Evolutionary conservation across 495 filamentous ascomycete species (phyloP), one percentile per base, ranked within the genome.

Genomic region (Neurospora sp.): DNA sequence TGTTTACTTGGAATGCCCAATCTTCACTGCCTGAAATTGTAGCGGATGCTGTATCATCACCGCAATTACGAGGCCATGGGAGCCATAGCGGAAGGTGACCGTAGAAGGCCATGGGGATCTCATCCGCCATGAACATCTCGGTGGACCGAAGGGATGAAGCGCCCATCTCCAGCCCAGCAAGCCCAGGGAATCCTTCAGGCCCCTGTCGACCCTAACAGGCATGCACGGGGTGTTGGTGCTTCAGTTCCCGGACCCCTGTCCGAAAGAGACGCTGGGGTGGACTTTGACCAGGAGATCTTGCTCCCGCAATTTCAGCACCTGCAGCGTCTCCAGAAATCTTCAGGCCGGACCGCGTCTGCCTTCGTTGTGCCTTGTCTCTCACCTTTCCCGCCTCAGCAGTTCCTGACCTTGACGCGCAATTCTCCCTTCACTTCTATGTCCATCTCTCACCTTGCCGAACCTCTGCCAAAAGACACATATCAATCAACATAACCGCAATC

Each of bases 371-470:
- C 44, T 48, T 11, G 53, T 65, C 53, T 35, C 53, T 65, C 53
- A 65, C 70, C 31, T 65, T 71, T 41, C 35, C 75, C 46, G 69
- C 73, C 73, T 72, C 76, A 72, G 40, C 71, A 71, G 71, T 69
- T 79, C 37, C 73, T 77, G 65, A 44, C 72, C 65, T 75, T 77
- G 65, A 71, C 77, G 39, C 73, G 70, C 71, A 61, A 77, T 68
- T 78, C 74, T 27, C 76, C 77, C 38, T 75, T 74, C 44, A 72
- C 46, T 73, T 76, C 53, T 65, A 35, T 27, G 53, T 9, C 53
- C 53, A 18, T 65, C 53, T 65, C 53, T 35, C 53, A 16, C 27
- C 14, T 35, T 18, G 22, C 27, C 7, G 53, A 22, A 35, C 71
- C 39, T 44, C 42, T 73, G 59, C 74, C 72, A 20, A 68, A 65